A percentile compares a stretch with the other conserved stretches of the same genome.
Evolutionary conservation across 129 eudicot genomes (phyloP).

Genomic region (Helianthus tuberosus): DNA sequence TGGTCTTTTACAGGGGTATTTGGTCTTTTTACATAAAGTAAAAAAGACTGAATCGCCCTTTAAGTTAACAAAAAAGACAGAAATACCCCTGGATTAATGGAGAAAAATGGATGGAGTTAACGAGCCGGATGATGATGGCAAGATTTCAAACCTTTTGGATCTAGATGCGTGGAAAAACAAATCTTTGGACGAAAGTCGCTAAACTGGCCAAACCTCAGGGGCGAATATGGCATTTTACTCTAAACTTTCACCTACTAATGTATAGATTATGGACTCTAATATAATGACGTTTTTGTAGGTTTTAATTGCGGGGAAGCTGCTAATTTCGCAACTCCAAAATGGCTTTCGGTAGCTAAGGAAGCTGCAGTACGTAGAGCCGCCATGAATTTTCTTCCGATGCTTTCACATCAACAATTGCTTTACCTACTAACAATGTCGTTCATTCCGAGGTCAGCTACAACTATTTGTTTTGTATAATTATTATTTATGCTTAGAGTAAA

Average conservation of each 20-base stretch:
- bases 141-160: too few relatives aligned
- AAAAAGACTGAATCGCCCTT: too few relatives aligned
- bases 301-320: slow-evolving; percentile 99
- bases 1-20: too few relatives aligned
- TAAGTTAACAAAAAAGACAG: too few relatives aligned
- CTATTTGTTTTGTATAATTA: slow-evolving; percentile 17
- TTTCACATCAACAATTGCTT: slow-evolving; percentile 94
- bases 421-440: slow-evolving; percentile 95
- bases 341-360: slow-evolving; percentile 95
- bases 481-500: not conserved
- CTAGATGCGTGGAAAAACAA: too few relatives aligned
- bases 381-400: slow-evolving; percentile 99
- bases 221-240: not conserved
- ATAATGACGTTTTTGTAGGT: slow-evolving; percentile 34
- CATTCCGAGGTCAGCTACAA: slow-evolving; percentile 68
- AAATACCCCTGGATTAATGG: too few relatives aligned
- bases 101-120: too few relatives aligned
- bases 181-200: too few relatives aligned
- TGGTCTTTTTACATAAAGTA: too few relatives aligned
- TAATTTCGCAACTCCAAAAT: slow-evolving; percentile 87
- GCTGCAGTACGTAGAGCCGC: slow-evolving; percentile 99
- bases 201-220: too few relatives aligned
- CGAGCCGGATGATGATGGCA: too few relatives aligned
- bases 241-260: slow-evolving; percentile 1
- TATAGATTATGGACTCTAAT: slow-evolving; percentile 22